These are phyloP conservation scores for Jatropha multifida DNA, from an alignment of 441 rosid species.

Conservation along the genomic window DNA sequence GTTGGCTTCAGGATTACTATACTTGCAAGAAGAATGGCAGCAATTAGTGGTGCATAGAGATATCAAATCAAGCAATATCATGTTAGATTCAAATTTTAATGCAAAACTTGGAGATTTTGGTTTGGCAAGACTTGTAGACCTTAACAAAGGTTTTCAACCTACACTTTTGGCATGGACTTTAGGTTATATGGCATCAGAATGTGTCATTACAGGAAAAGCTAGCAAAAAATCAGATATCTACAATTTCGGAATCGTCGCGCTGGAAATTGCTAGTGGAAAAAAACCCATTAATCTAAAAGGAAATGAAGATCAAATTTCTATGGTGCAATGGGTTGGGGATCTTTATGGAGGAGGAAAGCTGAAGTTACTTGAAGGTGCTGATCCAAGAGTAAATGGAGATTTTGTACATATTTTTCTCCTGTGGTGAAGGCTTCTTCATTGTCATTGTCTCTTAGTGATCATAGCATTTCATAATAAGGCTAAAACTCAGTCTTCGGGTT, in stretches of 20 bases:
- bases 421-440: background rate
- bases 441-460: background rate
- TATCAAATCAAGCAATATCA: conserved; percentile 10
- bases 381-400: conserved; percentile 21
- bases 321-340: conserved; percentile 49
- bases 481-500: background rate
- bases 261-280: conserved; percentile 40
- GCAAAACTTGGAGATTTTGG: conserved; percentile 50
- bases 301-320: background rate
- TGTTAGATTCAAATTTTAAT: conserved; percentile 31
- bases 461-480: background rate
- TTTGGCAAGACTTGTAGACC: conserved; percentile 32
- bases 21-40: conserved; percentile 15
- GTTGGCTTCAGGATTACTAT: conserved; percentile 32
- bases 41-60: conserved; percentile 14
- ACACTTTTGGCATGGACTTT: conserved; percentile 30
- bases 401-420: background rate
- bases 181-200: conserved; percentile 32
- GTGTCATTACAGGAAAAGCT: conserved; percentile 27
- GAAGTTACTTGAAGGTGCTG: conserved; percentile 27
- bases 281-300: conserved; percentile 14
- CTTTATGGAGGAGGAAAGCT: conserved; percentile 27
- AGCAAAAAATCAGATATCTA: conserved; percentile 40
- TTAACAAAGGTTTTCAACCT: conserved; percentile 20
- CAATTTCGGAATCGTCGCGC: conserved; percentile 34